These are phyloP conservation scores for Glebionis coronaria DNA, from an alignment of 129 eudicot species.

Conservation along the genomic window DNA sequence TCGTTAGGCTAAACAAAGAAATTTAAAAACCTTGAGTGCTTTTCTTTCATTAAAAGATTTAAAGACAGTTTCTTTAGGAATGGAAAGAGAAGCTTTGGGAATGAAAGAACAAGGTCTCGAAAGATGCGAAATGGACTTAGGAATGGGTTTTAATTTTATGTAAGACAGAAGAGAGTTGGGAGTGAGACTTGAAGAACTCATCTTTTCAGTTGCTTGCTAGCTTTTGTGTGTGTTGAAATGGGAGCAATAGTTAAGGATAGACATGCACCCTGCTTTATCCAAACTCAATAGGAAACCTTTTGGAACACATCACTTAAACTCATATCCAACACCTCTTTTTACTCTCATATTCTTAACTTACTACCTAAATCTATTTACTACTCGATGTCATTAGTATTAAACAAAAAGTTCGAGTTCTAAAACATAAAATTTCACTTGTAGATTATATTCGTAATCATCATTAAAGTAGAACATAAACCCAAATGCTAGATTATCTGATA, in stretches of 20 bases:
- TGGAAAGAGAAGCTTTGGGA: conserved; percentile 48
- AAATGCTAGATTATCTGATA: too few relatives aligned
- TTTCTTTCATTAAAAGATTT: conserved; percentile 59
- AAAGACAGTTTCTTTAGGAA: conserved; percentile 69
- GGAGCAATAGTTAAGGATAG: conserved; percentile 35
- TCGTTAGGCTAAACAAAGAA: too few relatives aligned
- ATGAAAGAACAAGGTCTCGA: conserved; percentile 33
- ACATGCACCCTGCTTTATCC: conserved; percentile 25
- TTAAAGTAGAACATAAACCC: too few relatives aligned
- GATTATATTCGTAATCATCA: too few relatives aligned
- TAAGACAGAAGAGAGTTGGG: conserved; percentile 42
- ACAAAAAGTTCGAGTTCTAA: too few relatives aligned
- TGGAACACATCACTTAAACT: too few relatives aligned
- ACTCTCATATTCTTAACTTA: too few relatives aligned
- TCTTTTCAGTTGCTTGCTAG: conserved; percentile 17
- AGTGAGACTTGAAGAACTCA: conserved; percentile 51
- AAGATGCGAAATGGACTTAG: conserved; percentile 19
- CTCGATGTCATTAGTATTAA: too few relatives aligned
- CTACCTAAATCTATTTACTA: too few relatives aligned
- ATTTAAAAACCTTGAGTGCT: conserved; percentile 84
- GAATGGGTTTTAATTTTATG: conserved; percentile 43
- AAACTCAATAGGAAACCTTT: conserved; percentile 14
- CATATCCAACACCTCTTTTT: too few relatives aligned
- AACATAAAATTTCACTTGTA: too few relatives aligned
- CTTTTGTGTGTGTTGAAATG: conserved; percentile 8